A percentile compares a stretch with the other conserved stretches of the same genome.
Conservation (phyloP, 2,329 filamentous ascomycete genomes). For the Aspergillus hiratsukae region DNA sequence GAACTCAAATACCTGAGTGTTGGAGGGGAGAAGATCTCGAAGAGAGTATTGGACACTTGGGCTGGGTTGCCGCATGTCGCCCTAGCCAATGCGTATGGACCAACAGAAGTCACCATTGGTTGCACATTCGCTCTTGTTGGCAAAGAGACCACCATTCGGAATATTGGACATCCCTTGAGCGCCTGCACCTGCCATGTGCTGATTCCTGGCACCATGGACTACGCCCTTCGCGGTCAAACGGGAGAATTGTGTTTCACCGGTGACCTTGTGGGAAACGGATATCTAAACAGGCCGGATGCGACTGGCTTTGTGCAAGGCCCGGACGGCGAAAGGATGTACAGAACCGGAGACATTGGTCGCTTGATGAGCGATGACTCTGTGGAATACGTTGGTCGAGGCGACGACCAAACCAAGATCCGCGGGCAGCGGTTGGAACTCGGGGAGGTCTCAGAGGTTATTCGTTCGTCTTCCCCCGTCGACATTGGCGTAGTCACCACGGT, state of each 20-base stretch:
- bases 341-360: slow-evolving; percentile 75
- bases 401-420: slow-evolving; percentile 78
- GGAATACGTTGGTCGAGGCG: slow-evolving; percentile 67
- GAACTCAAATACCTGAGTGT: slow-evolving; percentile 26
- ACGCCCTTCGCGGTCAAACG: slow-evolving; percentile 22
- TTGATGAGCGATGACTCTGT: slow-evolving; percentile 72
- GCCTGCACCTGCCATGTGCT: slow-evolving; percentile 25
- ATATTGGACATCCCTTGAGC: slow-evolving; percentile 26
- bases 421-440: slow-evolving; percentile 76
- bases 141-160: slow-evolving; percentile 21
- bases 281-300: slow-evolving; percentile 26
- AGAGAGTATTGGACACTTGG: slow-evolving; percentile 30
- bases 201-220: slow-evolving; percentile 20
- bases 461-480: slow-evolving; percentile 14
- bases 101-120: slow-evolving; percentile 33
- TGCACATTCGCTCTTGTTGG: slow-evolving; percentile 26
- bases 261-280: slow-evolving; percentile 25
- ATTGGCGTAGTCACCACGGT: slow-evolving; percentile 28
- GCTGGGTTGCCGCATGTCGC: slow-evolving; percentile 18
- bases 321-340: slow-evolving; percentile 55
- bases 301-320: slow-evolving; percentile 16
- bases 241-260: slow-evolving; percentile 29
- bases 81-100: slow-evolving; percentile 32
- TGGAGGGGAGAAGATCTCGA: slow-evolving; percentile 34
- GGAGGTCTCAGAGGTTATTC: slow-evolving; percentile 55